These are phyloP conservation scores for Leishmania gerbilli DNA, from an alignment of 208 protist genomes.

Conservation along the genomic window DNA sequence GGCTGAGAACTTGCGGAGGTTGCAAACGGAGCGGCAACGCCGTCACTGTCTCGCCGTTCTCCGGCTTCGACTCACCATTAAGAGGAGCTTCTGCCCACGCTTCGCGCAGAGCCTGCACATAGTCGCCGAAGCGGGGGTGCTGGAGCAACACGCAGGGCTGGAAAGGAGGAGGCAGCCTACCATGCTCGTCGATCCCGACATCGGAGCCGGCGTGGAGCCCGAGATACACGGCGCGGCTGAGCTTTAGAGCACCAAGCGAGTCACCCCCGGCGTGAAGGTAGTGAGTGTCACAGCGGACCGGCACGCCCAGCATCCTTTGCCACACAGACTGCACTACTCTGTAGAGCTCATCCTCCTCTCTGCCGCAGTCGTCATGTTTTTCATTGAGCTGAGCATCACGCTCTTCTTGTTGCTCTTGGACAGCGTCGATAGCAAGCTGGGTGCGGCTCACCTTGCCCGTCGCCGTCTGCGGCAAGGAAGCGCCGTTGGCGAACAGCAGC, in stretches of 20 bases:
- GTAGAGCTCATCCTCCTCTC: conserved; percentile 16
- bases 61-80: neutral
- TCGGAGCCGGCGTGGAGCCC: conserved; percentile 35
- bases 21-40: neutral
- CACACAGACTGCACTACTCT: conserved; percentile 28
- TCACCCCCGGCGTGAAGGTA: conserved; percentile 61
- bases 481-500: conserved; percentile 22
- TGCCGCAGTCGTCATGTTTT: neutral
- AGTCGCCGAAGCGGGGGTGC: conserved; percentile 42
- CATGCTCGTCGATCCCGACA: conserved; percentile 48
- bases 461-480: conserved; percentile 36
- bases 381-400: neutral
- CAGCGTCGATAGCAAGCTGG: conserved; percentile 10
- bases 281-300: conserved; percentile 39
- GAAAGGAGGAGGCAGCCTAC: conserved; percentile 46
- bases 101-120: conserved; percentile 33
- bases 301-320: conserved; percentile 31
- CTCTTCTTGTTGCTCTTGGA: neutral
- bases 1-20: neutral
- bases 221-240: conserved; percentile 51
- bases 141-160: conserved; percentile 50
- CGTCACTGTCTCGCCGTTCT: neutral
- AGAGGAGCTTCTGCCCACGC: neutral
- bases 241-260: conserved; percentile 65
- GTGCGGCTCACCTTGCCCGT: conserved; percentile 50